Conservation (phyloP, 306 rosid genomes). For the Sechiopsis laciniata region DNA sequence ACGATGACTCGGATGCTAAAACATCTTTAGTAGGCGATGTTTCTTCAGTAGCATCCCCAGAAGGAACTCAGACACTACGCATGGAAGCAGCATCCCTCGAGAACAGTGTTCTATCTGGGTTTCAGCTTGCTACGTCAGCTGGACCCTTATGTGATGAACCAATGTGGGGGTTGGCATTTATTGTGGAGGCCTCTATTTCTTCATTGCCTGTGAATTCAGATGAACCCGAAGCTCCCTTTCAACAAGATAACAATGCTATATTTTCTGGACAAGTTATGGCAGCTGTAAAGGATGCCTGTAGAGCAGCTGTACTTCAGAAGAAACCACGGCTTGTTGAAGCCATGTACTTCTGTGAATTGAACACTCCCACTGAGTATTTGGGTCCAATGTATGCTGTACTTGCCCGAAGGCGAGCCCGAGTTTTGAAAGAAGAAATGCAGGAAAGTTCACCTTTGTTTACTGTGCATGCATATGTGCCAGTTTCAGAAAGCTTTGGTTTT, state of each 20-base stretch:
- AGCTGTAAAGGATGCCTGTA: constrained; percentile 79
- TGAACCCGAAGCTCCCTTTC: constrained; percentile 45
- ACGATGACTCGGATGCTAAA: constrained; percentile 23
- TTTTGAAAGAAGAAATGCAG: constrained; percentile 90
- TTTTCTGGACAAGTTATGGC: constrained; percentile 80
- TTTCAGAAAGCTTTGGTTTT: constrained; percentile 87
- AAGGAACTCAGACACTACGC: constrained; percentile 31
- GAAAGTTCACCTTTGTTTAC: constrained; percentile 92
- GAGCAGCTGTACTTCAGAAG: constrained; percentile 71
- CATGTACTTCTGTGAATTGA: constrained; percentile 87
- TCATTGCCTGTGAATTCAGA: constrained; percentile 40
- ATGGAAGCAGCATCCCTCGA: constrained; percentile 64
- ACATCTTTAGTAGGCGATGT: constrained; percentile 4
- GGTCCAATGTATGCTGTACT: constrained; percentile 89
- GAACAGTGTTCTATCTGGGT: constrained; percentile 67
- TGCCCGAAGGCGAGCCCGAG: constrained; percentile 63
- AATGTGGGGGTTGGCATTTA: constrained; percentile 86
- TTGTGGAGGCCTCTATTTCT: constrained; percentile 57
- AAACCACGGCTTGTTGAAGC: constrained; percentile 86
- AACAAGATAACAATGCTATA: constrained; percentile 59
- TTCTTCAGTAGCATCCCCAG: constrained; percentile 35
- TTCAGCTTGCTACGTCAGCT: constrained; percentile 77
- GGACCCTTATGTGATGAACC: constrained; percentile 96
- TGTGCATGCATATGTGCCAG: constrained; percentile 78
- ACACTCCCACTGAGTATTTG: constrained; percentile 62